Evolutionary conservation across 805 yeast genomes (phyloP).

Genomic region (Starmerella stellata): DNA sequence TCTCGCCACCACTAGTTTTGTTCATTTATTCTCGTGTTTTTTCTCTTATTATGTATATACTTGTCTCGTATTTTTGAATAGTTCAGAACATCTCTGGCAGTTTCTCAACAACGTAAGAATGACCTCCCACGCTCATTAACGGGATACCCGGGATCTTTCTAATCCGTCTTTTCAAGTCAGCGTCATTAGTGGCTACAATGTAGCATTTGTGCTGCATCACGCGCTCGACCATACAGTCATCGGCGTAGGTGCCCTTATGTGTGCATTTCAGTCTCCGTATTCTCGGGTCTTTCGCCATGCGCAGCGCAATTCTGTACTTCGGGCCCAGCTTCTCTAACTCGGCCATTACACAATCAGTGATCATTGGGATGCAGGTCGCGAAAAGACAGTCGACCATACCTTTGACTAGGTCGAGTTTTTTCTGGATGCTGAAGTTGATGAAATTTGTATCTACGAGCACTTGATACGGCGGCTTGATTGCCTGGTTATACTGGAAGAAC

Average conservation of each 20-base stretch:
- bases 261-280: slow-evolving; percentile 71
- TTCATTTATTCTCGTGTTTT: too few relatives aligned
- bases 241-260: slow-evolving; percentile 95
- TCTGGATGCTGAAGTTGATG: slow-evolving; percentile 88
- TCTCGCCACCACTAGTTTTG: too few relatives aligned
- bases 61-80: too few relatives aligned
- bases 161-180: slow-evolving; percentile 80
- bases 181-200: slow-evolving; percentile 96
- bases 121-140: slow-evolving; percentile 88
- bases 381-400: slow-evolving; percentile 93
- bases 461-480: slow-evolving; percentile 96
- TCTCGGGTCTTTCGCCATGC: slow-evolving; percentile 85
- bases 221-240: slow-evolving; percentile 86
- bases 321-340: slow-evolving; percentile 94
- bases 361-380: slow-evolving; percentile 88
- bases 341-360: slow-evolving; percentile 96
- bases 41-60: too few relatives aligned
- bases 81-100: slow-evolving; percentile 58
- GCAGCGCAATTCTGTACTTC: slow-evolving; percentile 78
- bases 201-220: slow-evolving; percentile 93
- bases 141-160: slow-evolving; percentile 97
- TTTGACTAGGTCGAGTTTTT: slow-evolving; percentile 81
- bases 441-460: slow-evolving; percentile 91
- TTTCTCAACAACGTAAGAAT: slow-evolving; percentile 79
- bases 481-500: slow-evolving; percentile 83